Conservation (phyloP, 805 yeast genomes). For the Kodamaea fukazawae region DNA sequence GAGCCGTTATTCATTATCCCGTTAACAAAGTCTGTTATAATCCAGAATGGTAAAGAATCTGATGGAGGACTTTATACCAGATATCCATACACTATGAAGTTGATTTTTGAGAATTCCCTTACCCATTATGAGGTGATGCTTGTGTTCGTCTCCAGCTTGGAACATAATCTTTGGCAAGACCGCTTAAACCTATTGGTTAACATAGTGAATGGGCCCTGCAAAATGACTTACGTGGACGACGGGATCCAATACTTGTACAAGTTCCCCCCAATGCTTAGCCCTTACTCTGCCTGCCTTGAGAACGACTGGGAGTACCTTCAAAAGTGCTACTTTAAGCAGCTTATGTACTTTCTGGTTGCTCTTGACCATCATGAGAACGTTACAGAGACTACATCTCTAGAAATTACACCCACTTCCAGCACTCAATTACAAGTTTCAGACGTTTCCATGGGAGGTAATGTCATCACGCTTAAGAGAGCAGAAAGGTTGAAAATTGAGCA, state of each 20-base stretch:
- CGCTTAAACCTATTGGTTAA: conserved; percentile 19
- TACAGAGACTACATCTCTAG: no score
- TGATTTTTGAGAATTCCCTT: conserved; percentile 44
- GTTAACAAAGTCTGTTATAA: conserved; percentile 30
- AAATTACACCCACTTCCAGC: no score
- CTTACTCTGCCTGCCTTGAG: conserved; percentile 17
- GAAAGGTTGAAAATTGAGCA: background rate
- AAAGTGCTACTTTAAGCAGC: conserved; percentile 9
- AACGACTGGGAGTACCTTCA: background rate
- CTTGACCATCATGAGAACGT: conserved; percentile 1
- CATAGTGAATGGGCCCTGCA: conserved; percentile 26
- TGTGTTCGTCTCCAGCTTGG: conserved; percentile 29
- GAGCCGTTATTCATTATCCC: conserved; percentile 50
- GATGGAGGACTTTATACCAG: conserved; percentile 31
- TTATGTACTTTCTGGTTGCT: background rate
- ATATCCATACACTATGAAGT: conserved; percentile 35
- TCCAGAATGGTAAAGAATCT: conserved; percentile 20
- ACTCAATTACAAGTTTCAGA: no score
- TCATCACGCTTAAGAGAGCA: no score
- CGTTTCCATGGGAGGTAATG: no score
- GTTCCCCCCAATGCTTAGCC: conserved; percentile 17
- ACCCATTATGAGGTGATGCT: conserved; percentile 46
- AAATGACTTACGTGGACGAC: conserved; percentile 16
- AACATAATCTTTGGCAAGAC: conserved; percentile 41
- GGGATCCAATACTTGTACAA: conserved; percentile 7